Conservation (phyloP, 768 basidiomycete genomes). For the Tulasnella sp. region DNA sequence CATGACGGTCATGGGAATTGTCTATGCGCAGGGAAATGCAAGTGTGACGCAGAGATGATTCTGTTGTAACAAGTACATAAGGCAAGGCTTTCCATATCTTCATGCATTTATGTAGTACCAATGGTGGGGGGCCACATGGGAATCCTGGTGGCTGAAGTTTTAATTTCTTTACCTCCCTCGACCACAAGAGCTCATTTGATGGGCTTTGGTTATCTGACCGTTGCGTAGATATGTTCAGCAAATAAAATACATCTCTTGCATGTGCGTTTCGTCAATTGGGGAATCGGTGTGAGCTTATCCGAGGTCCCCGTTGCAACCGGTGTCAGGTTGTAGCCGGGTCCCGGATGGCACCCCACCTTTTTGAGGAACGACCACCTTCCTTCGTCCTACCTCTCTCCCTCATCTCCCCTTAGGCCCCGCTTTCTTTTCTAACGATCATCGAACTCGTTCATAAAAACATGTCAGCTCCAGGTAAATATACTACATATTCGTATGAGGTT, state of each 20-base stretch:
- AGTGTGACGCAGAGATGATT: too few relatives aligned
- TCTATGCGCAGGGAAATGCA: too few relatives aligned
- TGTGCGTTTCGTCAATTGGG: not conserved
- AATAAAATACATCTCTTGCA: not conserved
- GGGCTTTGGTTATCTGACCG: too few relatives aligned
- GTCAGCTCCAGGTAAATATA: not conserved
- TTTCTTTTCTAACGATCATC: not conserved
- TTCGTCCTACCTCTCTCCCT: not conserved
- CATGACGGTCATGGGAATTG: too few relatives aligned
- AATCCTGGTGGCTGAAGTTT: conserved; percentile 2
- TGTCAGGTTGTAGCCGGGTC: not conserved
- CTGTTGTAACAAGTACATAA: too few relatives aligned
- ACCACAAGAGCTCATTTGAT: too few relatives aligned
- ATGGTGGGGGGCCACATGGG: conserved; percentile 1
- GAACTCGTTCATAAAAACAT: not conserved
- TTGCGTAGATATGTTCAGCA: not conserved
- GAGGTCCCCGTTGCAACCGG: not conserved
- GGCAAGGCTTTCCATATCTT: too few relatives aligned
- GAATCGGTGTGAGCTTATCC: not conserved
- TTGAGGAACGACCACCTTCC: not conserved
- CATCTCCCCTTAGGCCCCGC: not conserved
- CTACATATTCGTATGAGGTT: not conserved
- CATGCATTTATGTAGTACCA: not conserved
- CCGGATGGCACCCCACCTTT: not conserved
- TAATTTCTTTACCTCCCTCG: not conserved